Base-by-base conservation (phyloP, 2,329 filamentous ascomycete species). In the Tolypocladium album region DNA sequence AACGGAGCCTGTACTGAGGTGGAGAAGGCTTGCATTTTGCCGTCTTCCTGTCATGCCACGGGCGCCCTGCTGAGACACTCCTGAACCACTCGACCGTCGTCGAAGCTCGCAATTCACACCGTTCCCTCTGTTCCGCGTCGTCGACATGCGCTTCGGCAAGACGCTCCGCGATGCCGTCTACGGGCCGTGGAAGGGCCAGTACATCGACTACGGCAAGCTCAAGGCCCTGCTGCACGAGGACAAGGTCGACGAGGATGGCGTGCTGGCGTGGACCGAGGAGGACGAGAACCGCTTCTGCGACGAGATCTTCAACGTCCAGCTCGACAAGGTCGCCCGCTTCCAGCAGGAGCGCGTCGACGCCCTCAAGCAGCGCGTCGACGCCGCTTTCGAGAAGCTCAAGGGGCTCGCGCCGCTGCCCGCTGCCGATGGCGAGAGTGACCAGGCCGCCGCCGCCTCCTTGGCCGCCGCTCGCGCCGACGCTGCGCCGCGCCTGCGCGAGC, bases 221-320 rank as follows among this genome's bases (percentile, higher is more conserved):
- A 97, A 97, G 82, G 82, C 82, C 69, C 82, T 99, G 61, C 79
- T 99, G 62, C 88, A 90, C 64, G 94, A 97, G 73, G 85, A 90
- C 71, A 78, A 74, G 62, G 73, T 74, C 61, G 81, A 81, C 34
- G 81, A 85, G 56, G 86, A 88, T 27, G 85, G 87, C 40, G 80
- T 84, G 58, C 79, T 79, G 58, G 79, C 84, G 47, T 99, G 94
- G 94, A 96, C 92, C 34, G 92, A 96, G 68, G 87, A 92, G 55
- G 94, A 99, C 72, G 94, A 97, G 80, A 90, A 89, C 70, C 84
- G 83, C 42, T 99, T 99, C 75, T 94, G 93, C 70, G 90, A 97
- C 72, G 93, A 97, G 78, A 83, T 97, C 66, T 87, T 97, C 75
- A 97, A 96, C 71, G 86, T 89, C 36, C 91, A 99, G 78, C 82